These are phyloP conservation scores for Aspergillus sp. DNA, from an alignment of 2,329 filamentous ascomycete genomes.

Conservation along the genomic window DNA sequence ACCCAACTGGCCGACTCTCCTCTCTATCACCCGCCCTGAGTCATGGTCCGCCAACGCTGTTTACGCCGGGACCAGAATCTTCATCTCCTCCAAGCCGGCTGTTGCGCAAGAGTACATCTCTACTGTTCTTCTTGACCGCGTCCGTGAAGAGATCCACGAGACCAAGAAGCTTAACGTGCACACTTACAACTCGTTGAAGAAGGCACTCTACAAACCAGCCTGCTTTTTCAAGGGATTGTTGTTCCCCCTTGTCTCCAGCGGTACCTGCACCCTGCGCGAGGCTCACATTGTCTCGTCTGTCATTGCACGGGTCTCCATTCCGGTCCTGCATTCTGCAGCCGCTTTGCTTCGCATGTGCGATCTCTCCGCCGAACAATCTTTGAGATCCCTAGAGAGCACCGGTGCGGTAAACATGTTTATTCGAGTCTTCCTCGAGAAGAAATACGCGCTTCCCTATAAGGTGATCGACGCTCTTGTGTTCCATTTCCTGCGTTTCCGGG, in stretches of 20 bases:
- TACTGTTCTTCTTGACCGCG: constrained; percentile 80
- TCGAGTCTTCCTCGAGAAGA: constrained; percentile 89
- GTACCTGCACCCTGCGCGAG: constrained; percentile 88
- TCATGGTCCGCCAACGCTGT: constrained; percentile 75
- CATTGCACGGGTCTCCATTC: constrained; percentile 79
- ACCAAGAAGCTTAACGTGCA: constrained; percentile 95
- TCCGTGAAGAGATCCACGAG: constrained; percentile 92
- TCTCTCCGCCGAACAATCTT: constrained; percentile 87
- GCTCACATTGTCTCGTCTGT: constrained; percentile 89
- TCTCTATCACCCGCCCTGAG: constrained; percentile 80
- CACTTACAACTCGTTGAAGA: constrained; percentile 90
- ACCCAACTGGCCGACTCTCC: constrained; percentile 86
- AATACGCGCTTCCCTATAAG: constrained; percentile 92
- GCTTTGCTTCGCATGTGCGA: constrained; percentile 91
- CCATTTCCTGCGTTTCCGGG: constrained; percentile 89
- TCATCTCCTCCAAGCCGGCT: constrained; percentile 78
- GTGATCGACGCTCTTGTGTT: constrained; percentile 94
- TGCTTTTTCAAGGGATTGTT: constrained; percentile 97
- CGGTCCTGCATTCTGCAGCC: constrained; percentile 87
- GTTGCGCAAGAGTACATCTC: constrained; percentile 84
- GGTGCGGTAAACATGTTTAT: constrained; percentile 96
- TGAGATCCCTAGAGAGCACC: constrained; percentile 73
- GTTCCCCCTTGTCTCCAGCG: constrained; percentile 81
- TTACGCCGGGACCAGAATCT: constrained; percentile 88
- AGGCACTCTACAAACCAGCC: constrained; percentile 86